Base-by-base conservation (phyloP, 768 basidiomycete genomes). In the Podaxis pistillaris region DNA sequence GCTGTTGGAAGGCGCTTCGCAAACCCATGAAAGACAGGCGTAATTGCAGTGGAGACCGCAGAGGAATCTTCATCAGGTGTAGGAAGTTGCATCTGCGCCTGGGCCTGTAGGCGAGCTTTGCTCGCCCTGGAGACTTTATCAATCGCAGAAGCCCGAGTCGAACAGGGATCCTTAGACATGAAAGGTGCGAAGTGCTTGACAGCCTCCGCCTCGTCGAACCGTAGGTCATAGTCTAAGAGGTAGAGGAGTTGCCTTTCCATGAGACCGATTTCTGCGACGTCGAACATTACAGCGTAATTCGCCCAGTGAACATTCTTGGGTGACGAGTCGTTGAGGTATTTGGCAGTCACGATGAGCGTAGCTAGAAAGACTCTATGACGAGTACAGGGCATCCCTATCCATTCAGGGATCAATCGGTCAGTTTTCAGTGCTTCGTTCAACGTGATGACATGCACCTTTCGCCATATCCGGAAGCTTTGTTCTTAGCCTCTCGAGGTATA, bases 241-340 rank as follows among this genome's bases (percentile, higher is more conserved):
- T 84, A 90, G 58, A 99, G 86, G 30, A 99, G 85, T 76, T 99
- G 94, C 77, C 88, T 91, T 79, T 99, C 96, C 96, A 98, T 98
- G 64, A 96, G 82, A 75, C 96, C 97, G 74, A 98, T 87, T 78
- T 93, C 91, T 11, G 79, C 74, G 56, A 86, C 76, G 71, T 91
- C 87, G 78, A 93, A 96, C 66, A 91, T 69, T 47, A 79, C 78
- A 17, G 88, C 89, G 72, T 94, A 93, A 53, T 77, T 76, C 60
- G 89, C 85, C 96, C 96, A 99, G 79, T 97, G 92, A 73, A 83
- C 83, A 79, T 98, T 99, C 83, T 95, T 96, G 2, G 93, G 93
- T 50, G 90, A 90, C n/a, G 91, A 90, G 75, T 96, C 94, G 75
- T 99, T 97, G 71, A 98, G 86, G 75, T 98, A 98, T 78, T 99